Base-by-base conservation (phyloP, 495 filamentous ascomycete species). In the Annulohypoxylon maeteangense region DNA sequence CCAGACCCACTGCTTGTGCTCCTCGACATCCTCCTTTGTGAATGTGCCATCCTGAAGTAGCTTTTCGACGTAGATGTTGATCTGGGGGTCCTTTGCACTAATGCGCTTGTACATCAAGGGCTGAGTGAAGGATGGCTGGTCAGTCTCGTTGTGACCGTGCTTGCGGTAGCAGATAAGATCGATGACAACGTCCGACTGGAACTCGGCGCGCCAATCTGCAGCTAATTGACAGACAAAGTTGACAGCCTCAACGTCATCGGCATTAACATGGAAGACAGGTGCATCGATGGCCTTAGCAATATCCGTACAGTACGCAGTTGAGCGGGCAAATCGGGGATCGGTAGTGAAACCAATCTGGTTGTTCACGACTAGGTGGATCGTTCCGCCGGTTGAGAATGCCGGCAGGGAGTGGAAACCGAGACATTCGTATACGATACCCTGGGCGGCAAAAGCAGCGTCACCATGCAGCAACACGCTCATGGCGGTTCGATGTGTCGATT, bases 321-420 rank as follows among this genome's bases (percentile, higher is more conserved):
- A 99, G 72, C 95, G 93, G 73, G 95, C 88, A 79, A 95, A 98
- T 63, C 95, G 94, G 71, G 95, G 95, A 79, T 99, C 95, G n/a
- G 95, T 99, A 60, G 95, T 99, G 87, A 99, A 99, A 79, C 95
- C 95, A 79, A 99, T 99, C 85, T 99, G 95, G 87, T 99, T 99
- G 89, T 99, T 99, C 72, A 98, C 93, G 53, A 99, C 89, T 70
- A 99, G 85, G 82, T 99, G 95, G 78, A 99, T 93, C 56, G 95
- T 99, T 75, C 95, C 95, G 75, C 95, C 95, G 56, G 96, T 98
- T 22, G 95, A 97, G 85, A 97, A 99, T 44, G 91, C 91, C 31
- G 95, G 95, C 8, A 99, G 89, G 25, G 92, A 89, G 82, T 97
- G 91, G 89, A 99, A 97, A 65, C 95, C 95, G 86, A 99, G 91